Evolutionary conservation across 352 stramenopile species (phyloP).

Genomic region (Albugo candida): DNA sequence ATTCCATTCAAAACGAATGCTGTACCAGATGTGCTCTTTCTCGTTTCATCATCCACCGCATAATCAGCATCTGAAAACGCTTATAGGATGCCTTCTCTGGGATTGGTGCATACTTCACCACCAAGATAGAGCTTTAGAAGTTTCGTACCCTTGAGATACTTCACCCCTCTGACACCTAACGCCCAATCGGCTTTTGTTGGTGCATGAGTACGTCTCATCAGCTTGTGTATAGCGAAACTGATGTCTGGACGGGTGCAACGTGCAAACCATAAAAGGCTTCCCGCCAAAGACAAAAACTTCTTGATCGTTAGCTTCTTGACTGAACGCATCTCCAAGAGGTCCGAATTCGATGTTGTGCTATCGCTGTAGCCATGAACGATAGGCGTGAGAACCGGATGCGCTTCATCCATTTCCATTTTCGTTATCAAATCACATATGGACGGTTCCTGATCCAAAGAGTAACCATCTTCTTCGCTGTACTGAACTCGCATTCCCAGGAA

Average conservation of each 20-base stretch:
- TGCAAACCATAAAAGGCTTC: conserved; percentile 14
- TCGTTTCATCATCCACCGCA: conserved; percentile 3
- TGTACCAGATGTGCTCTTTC: conserved; percentile 9
- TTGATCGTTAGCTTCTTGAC: conserved; percentile 6
- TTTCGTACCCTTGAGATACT: conserved; percentile 12
- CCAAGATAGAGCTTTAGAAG: conserved; percentile 4
- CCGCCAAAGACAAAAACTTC: conserved; percentile 17
- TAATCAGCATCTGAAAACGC: conserved; percentile 10
- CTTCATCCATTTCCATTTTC: conserved; percentile 7
- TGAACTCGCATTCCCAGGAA: conserved; percentile 14
- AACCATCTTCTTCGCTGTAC: conserved; percentile 2
- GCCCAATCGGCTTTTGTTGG: conserved; percentile 3
- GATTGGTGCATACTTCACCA: neutral
- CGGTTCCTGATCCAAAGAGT: conserved; percentile 9
- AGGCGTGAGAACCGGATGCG: conserved; percentile 6
- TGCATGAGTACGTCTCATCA: conserved; percentile 5
- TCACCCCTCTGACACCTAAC: neutral
- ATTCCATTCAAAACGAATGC: conserved; percentile 8
- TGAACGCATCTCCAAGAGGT: conserved; percentile 3
- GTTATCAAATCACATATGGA: conserved; percentile 9
- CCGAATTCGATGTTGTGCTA: neutral
- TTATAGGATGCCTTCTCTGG: neutral
- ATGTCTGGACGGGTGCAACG: conserved; percentile 14
- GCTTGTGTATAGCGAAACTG: conserved; percentile 10
- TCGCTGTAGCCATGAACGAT: conserved; percentile 1